Percentiles rank a stretch among this genome's conserved stretches.
Conservation (phyloP, 2,329 filamentous ascomycete genomes). For the Cryphonectria radicalis region DNA sequence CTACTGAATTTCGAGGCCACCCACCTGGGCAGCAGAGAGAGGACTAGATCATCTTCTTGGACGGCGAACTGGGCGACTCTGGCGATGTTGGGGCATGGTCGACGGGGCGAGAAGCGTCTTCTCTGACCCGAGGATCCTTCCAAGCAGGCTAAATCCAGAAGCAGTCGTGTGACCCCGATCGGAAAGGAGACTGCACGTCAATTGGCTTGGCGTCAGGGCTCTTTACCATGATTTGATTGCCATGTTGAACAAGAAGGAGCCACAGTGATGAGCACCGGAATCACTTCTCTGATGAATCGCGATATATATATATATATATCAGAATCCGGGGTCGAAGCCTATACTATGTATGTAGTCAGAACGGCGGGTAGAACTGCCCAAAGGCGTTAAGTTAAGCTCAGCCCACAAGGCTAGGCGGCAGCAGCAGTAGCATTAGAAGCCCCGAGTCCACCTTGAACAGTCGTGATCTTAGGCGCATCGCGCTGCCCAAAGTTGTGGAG, state of each 20-base stretch:
- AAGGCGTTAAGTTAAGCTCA: background rate
- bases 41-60: background rate
- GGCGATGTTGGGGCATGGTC: conserved; percentile 3
- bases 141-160: conserved; percentile 15
- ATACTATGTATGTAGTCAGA: background rate
- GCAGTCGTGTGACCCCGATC: conserved; percentile 4
- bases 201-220: conserved; percentile 1
- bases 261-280: background rate
- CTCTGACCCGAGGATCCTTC: conserved; percentile 3
- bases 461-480: background rate
- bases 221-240: background rate
- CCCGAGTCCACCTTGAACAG: background rate
- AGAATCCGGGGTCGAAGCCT: conserved; percentile 1
- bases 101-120: conserved; percentile 1
- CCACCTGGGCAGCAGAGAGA: background rate
- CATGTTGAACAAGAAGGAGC: background rate
- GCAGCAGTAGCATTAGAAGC: background rate
- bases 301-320: background rate
- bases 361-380: background rate
- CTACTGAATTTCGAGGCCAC: background rate
- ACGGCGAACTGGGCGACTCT: background rate
- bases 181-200: background rate
- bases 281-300: background rate
- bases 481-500: background rate
- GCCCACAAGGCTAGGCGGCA: background rate